These are phyloP conservation scores for Dendrocalamus sinicus DNA, from an alignment of 176 grass and related monocot genomes.

Conservation along the genomic window DNA sequence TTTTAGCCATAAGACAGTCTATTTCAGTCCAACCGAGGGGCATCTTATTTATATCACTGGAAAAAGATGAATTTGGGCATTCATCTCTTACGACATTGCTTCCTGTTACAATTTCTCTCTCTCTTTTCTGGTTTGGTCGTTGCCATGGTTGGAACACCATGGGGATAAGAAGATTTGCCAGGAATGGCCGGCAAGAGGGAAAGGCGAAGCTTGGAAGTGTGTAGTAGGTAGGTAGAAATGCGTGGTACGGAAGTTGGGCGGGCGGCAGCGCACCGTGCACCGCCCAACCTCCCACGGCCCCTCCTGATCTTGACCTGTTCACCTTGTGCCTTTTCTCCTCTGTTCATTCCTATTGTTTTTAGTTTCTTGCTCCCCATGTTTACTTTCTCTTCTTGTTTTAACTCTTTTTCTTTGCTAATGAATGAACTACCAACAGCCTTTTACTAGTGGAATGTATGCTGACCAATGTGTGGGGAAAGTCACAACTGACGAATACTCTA, in stretches of 20 bases:
- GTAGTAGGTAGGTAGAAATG: background rate
- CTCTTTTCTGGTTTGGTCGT: background rate
- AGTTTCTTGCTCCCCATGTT: background rate
- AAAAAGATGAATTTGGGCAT: background rate
- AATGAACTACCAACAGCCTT: background rate
- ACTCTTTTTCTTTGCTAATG: background rate
- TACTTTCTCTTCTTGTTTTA: background rate
- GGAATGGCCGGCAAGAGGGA: background rate
- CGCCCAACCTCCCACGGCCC: constrained; percentile 31
- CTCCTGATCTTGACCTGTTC: background rate
- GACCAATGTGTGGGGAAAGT: background rate
- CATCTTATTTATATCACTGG: background rate
- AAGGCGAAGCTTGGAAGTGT: background rate
- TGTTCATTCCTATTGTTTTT: background rate
- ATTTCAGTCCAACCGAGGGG: too few relatives aligned
- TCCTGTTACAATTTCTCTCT: background rate
- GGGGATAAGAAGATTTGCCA: background rate
- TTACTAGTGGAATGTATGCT: background rate
- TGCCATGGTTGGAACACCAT: background rate
- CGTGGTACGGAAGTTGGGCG: background rate
- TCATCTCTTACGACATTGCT: background rate
- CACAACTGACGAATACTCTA: background rate
- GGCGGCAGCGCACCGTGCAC: constrained; percentile 10
- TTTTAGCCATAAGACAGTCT: too few relatives aligned
- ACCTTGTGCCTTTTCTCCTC: background rate